Conservation (phyloP, 768 basidiomycete genomes). For the Inosperma sp. region DNA sequence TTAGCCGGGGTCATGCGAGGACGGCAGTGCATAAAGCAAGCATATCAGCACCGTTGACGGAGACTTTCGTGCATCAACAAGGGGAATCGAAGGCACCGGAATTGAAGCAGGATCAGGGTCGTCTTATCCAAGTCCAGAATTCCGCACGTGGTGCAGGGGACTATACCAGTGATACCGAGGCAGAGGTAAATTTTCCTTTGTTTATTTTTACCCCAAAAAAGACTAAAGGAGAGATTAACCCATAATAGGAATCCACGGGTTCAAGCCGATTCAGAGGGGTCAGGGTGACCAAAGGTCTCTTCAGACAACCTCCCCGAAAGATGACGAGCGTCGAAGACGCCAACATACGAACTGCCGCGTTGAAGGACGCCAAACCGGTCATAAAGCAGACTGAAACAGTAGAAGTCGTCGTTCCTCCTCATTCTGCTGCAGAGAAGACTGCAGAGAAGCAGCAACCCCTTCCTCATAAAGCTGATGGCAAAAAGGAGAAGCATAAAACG, state of each 20-base stretch:
- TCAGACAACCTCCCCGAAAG: background rate
- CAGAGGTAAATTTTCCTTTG: background rate
- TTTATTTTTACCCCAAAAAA: no score
- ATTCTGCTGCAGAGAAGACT: background rate
- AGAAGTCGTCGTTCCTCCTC: background rate
- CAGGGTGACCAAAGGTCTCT: no score
- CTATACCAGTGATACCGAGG: constrained; percentile 6
- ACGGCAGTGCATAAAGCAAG: constrained; percentile 3
- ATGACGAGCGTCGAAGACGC: background rate
- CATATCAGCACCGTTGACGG: constrained; percentile 8
- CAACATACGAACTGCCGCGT: background rate
- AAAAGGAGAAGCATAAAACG: background rate
- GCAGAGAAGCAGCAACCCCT: background rate
- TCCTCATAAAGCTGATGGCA: background rate
- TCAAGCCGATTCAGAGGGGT: background rate
- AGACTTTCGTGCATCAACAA: constrained; percentile 3
- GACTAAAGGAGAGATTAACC: background rate
- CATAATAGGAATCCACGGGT: background rate
- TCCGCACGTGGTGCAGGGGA: background rate
- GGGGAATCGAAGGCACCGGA: background rate
- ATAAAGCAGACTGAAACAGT: no score
- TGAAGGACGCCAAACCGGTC: no score
- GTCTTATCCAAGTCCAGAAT: background rate
- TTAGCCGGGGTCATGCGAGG: background rate
- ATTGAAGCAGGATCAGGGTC: background rate